Evolutionary conservation across 129 eudicot genomes (phyloP).

Genomic region (Artemisia annua): DNA sequence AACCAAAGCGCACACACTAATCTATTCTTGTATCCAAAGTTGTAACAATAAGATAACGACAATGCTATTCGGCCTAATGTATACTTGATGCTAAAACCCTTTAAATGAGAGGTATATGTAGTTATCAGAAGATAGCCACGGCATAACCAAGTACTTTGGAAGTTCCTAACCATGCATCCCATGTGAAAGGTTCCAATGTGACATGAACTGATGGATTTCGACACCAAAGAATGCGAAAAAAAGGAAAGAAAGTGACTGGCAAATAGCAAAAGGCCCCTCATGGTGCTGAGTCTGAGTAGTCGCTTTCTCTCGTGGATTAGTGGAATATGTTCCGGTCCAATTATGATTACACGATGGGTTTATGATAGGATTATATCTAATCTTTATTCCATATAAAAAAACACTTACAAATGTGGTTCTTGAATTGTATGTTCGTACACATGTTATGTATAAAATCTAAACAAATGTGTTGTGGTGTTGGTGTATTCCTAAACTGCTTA

Average conservation of each 20-base stretch:
- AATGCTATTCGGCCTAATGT: background rate
- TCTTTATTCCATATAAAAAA: background rate
- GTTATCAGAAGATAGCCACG: too few species aligned
- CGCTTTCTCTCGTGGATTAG: conserved; percentile 17
- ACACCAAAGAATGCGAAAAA: conserved; percentile 16
- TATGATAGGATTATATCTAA: conserved; percentile 16
- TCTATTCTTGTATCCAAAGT: too few species aligned
- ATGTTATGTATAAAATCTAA: too few species aligned
- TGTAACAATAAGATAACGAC: background rate
- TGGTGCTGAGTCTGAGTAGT: conserved; percentile 31
- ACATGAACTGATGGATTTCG: conserved; percentile 16
- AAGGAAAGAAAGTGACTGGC: conserved; percentile 33
- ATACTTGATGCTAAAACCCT: background rate
- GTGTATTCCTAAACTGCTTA: background rate
- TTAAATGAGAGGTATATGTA: background rate
- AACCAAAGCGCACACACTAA: too few species aligned
- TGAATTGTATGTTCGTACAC: background rate
- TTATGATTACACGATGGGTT: conserved; percentile 3
- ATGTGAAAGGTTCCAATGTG: conserved; percentile 12
- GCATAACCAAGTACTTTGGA: background rate
- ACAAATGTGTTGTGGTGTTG: background rate
- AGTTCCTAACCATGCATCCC: conserved; percentile 4
- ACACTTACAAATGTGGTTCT: background rate
- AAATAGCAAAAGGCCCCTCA: conserved; percentile 28
- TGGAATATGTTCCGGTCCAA: conserved; percentile 17